Evolutionary conservation across 192 early-diverging fungal species (phyloP).

Genomic region (Geranomyces variabilis): DNA sequence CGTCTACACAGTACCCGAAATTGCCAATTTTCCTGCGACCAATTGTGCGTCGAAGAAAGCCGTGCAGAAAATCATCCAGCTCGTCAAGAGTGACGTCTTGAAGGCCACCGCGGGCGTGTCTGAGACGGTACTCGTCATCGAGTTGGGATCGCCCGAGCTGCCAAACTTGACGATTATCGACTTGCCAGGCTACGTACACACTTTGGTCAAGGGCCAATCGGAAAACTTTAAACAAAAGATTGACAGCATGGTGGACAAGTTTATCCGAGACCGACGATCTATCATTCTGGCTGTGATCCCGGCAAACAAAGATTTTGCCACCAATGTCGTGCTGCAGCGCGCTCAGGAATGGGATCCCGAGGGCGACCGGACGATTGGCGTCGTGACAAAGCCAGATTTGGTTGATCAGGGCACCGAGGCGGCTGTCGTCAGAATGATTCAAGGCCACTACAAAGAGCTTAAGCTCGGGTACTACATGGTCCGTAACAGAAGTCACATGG

Average conservation of each 20-base stretch:
- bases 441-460: too few species aligned
- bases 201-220: slow-evolving; percentile 23
- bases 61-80: neutral
- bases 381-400: slow-evolving; percentile 43
- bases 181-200: slow-evolving; percentile 39
- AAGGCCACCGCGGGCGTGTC: neutral
- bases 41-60: neutral
- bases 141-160: slow-evolving; percentile 19
- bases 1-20: neutral
- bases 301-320: slow-evolving; percentile 40
- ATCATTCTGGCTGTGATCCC: slow-evolving; percentile 44
- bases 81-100: neutral
- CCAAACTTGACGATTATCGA: slow-evolving; percentile 38
- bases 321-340: slow-evolving; percentile 27
- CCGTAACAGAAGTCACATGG: too few species aligned
- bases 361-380: slow-evolving; percentile 32
- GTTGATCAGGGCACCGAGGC: too few species aligned
- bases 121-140: slow-evolving; percentile 33
- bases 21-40: neutral
- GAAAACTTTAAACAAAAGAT: slow-evolving; percentile 27
- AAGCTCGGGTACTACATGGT: too few species aligned
- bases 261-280: slow-evolving; percentile 27
- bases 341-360: slow-evolving; percentile 29
- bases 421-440: too few species aligned
- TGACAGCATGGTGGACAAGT: slow-evolving; percentile 24